phyloP scores from a whole-genome alignment of 805 yeast genomes.

The Pichia cephalocereana region DNA sequence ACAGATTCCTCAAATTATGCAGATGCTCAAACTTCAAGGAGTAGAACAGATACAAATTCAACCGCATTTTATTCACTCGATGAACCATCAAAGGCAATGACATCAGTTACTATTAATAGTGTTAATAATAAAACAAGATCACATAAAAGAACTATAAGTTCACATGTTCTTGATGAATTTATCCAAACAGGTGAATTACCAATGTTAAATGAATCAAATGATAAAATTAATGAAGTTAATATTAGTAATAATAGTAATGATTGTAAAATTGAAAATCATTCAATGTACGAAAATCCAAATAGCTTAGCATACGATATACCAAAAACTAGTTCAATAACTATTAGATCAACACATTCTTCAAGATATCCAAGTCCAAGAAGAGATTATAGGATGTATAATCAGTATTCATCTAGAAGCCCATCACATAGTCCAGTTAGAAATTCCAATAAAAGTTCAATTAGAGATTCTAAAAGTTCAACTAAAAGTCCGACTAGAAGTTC shows the following conservation, averaged over 20 bases:
- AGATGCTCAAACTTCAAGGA: background rate
- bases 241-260: background rate
- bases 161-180: conserved; percentile 21
- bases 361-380: conserved; percentile 8
- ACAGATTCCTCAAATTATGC: background rate
- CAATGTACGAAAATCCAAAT: conserved; percentile 15
- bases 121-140: conserved; percentile 13
- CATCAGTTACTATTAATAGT: conserved; percentile 3
- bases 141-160: conserved; percentile 19
- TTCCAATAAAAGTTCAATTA: conserved; percentile 5
- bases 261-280: conserved; percentile 7
- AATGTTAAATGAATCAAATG: conserved; percentile 4
- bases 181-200: conserved; percentile 19
- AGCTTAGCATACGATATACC: conserved; percentile 11
- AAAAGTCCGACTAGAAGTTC: too few relatives aligned
- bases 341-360: background rate
- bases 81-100: conserved; percentile 18
- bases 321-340: background rate
- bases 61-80: conserved; percentile 10
- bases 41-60: background rate
- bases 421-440: conserved; percentile 1
- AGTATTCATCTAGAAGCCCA: conserved; percentile 2
- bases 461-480: background rate
- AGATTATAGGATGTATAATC: background rate
- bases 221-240: background rate